Evolutionary conservation across 2,329 filamentous ascomycete genomes (phyloP), one percentile per base, ranked within the genome.

Genomic region (Pseudocercospora crystallina): DNA sequence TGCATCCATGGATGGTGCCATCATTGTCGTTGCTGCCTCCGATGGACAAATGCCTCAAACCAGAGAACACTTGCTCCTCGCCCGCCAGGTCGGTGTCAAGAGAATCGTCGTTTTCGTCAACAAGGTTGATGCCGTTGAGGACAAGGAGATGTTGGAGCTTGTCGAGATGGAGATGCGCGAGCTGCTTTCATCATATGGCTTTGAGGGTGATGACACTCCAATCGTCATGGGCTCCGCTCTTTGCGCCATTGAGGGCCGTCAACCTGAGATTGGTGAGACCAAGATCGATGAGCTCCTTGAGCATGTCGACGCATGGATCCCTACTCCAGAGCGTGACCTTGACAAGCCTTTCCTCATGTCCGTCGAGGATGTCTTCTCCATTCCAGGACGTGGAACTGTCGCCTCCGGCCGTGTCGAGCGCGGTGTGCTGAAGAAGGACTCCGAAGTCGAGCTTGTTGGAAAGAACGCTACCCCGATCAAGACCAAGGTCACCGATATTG

Each of bases 151-250:
- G 94, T 83, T 99, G 84, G 94, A 99, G 79, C 89, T 99, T 53
- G 94, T 99, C 71, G 94, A 99, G 83, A 95, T 99, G 87, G 94
- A 99, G 80, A 99, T 99, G 94, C 90, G 94, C 69, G 94, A 99
- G 78, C 85, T 99, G 49, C 86, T 99, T 54, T 83, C 70, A 67
- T 86, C 85, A 65, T 99, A 99, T 75, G 91, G 90, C 57, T 99
- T 99, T 73, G 94, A 99, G 76, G 94, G 94, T 65, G 95, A 99
- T 67, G 89, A 97, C 49, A 99, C 94, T 44, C 94, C 94, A 58
- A 95, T 99, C 73, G 81, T 99, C 73, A 87, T 99, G 80, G 94
- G 94, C 58, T 99, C 94, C 64, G 94, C 94, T 61, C 86, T 99
- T 43, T 96, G 90, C 78, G 91, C 94, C 46, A 80, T 99, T 44